Evolutionary conservation across 257 asterid genomes (phyloP).

Genomic region (Penstemon davidsonii): DNA sequence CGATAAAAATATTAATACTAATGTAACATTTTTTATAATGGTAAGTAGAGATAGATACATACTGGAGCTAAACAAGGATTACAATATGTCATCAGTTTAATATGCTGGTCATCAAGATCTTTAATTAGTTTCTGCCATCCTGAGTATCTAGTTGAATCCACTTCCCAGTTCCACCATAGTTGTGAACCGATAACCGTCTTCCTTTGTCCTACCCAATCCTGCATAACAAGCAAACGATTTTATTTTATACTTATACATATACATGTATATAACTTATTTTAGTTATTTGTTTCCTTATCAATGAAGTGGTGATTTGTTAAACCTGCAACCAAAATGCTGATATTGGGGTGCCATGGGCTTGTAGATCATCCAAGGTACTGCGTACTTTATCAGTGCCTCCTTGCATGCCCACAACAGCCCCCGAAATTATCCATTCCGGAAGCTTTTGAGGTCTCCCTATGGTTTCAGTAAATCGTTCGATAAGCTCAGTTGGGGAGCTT

Average conservation of each 20-base stretch:
- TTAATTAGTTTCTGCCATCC: constrained; percentile 71
- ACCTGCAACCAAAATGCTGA: constrained; percentile 99
- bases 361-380: constrained; percentile 56
- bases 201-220: constrained; percentile 99
- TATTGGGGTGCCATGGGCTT: constrained; percentile 66
- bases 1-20: background rate
- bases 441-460: constrained; percentile 83
- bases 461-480: constrained; percentile 74
- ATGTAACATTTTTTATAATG: background rate
- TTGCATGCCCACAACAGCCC: constrained; percentile 96
- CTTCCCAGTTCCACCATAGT: constrained; percentile 99
- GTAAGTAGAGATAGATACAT: constrained; percentile 19
- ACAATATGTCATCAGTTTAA: constrained; percentile 96
- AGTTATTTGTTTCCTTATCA: background rate
- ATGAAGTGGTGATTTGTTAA: constrained; percentile 20
- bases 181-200: constrained; percentile 94
- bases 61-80: constrained; percentile 99
- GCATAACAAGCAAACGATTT: constrained; percentile 10
- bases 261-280: background rate
- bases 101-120: constrained; percentile 52
- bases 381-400: constrained; percentile 79
- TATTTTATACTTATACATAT: background rate
- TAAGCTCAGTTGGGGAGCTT: constrained; percentile 78
- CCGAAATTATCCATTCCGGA: constrained; percentile 93
- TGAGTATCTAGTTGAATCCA: constrained; percentile 64